Conservation (phyloP, 1,284 basidiomycete species). For the Omphalotus olearius region DNA sequence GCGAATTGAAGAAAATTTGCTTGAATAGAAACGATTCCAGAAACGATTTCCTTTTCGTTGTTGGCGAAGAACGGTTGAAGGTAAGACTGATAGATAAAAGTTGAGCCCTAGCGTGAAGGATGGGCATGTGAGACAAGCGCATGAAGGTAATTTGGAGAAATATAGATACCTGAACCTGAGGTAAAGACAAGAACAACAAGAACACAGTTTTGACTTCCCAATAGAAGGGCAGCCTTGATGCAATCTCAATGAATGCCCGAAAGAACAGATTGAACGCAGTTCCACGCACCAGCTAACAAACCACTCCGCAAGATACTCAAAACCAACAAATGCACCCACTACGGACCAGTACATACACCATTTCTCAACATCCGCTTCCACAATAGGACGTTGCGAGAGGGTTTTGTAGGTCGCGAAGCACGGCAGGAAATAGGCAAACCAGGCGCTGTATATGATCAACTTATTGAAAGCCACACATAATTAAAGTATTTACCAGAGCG, state of each 20-base stretch:
- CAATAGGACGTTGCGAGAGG: conserved; percentile 51
- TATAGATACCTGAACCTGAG: conserved; percentile 61
- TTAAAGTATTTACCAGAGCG: conserved; percentile 12
- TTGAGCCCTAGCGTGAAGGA: conserved; percentile 52
- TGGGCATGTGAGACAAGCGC: neutral
- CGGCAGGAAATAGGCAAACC: conserved; percentile 65
- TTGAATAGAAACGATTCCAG: conserved; percentile 51
- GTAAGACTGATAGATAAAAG: conserved; percentile 64
- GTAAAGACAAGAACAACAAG: conserved; percentile 70
- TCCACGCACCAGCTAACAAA: conserved; percentile 62
- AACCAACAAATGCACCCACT: conserved; percentile 49
- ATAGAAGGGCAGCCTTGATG: conserved; percentile 74
- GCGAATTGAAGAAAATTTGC: conserved; percentile 48
- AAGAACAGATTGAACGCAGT: conserved; percentile 4
- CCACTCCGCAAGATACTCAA: conserved; percentile 69
- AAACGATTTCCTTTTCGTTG: conserved; percentile 68
- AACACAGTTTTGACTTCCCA: conserved; percentile 69
- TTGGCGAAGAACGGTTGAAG: conserved; percentile 62
- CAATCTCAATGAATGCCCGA: conserved; percentile 11
- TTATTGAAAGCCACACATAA: conserved; percentile 10
- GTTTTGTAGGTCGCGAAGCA: conserved; percentile 65
- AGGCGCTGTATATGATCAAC: conserved; percentile 43
- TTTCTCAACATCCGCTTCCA: conserved; percentile 53
- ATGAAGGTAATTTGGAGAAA: neutral
- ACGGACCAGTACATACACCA: conserved; percentile 66